phyloP scores from a whole-genome alignment of 352 stramenopile species.

The Pythium insidiosum region DNA sequence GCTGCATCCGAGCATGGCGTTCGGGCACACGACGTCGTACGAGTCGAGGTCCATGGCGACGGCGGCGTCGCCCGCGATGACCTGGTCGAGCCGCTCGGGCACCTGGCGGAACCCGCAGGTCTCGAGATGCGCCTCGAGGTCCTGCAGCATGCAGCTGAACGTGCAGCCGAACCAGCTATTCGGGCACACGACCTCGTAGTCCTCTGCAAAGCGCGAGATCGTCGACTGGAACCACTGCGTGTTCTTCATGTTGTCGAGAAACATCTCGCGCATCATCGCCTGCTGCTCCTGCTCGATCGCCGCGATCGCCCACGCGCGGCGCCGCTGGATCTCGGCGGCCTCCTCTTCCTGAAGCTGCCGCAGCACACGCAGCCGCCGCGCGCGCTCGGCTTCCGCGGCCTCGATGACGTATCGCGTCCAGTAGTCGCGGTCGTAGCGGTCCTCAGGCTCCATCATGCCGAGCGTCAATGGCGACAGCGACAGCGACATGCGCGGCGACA shows the following conservation, averaged over 20 bases:
- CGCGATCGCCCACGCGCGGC: conserved; percentile 63
- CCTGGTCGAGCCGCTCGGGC: conserved; percentile 60
- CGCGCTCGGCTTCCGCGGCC: conserved; percentile 67
- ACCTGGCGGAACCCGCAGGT: conserved; percentile 69
- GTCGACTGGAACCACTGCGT: conserved; percentile 85
- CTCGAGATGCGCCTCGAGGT: conserved; percentile 61
- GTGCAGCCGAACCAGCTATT: conserved; percentile 85
- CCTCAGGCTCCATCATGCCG: conserved; percentile 2
- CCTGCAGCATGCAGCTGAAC: conserved; percentile 77
- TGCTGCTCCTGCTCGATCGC: conserved; percentile 80
- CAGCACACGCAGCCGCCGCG: conserved; percentile 51
- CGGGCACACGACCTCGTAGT: conserved; percentile 83
- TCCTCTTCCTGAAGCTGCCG: conserved; percentile 69
- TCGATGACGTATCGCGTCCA: conserved; percentile 81
- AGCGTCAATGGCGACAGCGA: not conserved
- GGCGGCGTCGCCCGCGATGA: conserved; percentile 41
- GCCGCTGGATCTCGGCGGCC: conserved; percentile 55
- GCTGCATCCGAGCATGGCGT: conserved; percentile 71
- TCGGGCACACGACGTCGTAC: conserved; percentile 81
- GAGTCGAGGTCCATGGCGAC: conserved; percentile 57
- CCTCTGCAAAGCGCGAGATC: conserved; percentile 65
- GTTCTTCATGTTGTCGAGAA: conserved; percentile 86
- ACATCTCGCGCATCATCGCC: conserved; percentile 74
- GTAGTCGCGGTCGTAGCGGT: conserved; percentile 42
- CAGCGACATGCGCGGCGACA: conserved; percentile 3